Percentiles rank a stretch among this genome's conserved stretches.
Evolutionary conservation across 306 rosid genomes (phyloP).

Genomic region (Carpinus viminea): DNA sequence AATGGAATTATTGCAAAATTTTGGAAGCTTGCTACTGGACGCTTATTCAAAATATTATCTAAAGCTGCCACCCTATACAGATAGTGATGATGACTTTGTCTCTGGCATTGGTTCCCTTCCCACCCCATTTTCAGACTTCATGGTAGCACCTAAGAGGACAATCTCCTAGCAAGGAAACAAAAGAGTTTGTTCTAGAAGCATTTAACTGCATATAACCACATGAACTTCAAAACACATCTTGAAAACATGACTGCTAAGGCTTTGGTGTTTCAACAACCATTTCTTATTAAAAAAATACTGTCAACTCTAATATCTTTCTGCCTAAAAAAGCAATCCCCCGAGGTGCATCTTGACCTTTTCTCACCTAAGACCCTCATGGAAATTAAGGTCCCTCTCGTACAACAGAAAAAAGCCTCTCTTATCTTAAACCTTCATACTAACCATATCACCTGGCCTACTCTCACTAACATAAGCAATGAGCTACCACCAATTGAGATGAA

Average conservation of each 20-base stretch:
- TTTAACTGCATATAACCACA: neutral
- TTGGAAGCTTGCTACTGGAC: neutral
- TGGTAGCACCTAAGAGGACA: neutral
- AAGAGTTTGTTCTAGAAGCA: neutral
- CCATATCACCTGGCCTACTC: neutral
- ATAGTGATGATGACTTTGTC: too few species aligned
- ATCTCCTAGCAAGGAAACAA: neutral
- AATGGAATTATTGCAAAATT: neutral
- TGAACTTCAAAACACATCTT: neutral
- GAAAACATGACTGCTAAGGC: neutral
- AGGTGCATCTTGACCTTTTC: neutral
- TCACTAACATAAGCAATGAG: neutral
- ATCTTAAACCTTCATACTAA: neutral
- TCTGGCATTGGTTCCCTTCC: too few species aligned
- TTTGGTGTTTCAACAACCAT: neutral
- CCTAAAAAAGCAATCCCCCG: neutral
- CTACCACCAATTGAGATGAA: neutral
- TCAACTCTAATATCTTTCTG: neutral
- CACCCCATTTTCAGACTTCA: neutral
- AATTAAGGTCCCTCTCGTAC: neutral
- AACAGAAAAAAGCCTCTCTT: constrained; percentile 3
- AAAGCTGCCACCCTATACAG: neutral
- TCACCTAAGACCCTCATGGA: neutral
- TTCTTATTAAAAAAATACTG: neutral
- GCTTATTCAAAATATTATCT: neutral